Conservation (phyloP, 257 asterid genomes). For the Scutellaria baicalensis region DNA sequence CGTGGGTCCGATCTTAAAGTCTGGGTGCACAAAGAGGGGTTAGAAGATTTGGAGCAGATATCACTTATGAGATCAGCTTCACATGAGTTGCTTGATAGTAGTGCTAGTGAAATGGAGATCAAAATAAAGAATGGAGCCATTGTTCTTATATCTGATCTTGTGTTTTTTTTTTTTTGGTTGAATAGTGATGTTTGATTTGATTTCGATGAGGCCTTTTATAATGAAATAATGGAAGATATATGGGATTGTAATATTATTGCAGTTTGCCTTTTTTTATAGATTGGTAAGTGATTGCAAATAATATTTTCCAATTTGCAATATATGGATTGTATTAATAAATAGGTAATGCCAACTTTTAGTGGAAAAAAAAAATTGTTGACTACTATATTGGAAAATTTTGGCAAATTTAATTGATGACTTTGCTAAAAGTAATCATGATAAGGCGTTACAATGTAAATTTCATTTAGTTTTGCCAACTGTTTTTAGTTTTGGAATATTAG, state of each 20-base stretch:
- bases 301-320: no score
- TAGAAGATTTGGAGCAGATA: constrained; percentile 17
- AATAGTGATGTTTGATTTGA: not conserved
- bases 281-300: no score
- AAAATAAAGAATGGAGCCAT: not conserved
- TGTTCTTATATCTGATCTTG: not conserved
- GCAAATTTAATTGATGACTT: no score
- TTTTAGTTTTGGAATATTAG: no score
- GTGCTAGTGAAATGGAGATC: not conserved
- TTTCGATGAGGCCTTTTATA: not conserved
- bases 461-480: no score
- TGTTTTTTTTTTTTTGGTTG: not conserved
- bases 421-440: no score
- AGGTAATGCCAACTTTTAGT: no score
- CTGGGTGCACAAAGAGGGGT: not conserved
- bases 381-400: no score
- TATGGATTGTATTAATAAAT: no score
- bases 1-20: constrained; percentile 19
- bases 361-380: no score
- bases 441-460: no score
- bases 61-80: constrained; percentile 23
- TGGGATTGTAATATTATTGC: not conserved
- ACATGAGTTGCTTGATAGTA: not conserved
- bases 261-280: not conserved
- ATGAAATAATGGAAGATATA: not conserved